Conservation (phyloP, 768 basidiomycete species). For the Inosperma sp. region DNA sequence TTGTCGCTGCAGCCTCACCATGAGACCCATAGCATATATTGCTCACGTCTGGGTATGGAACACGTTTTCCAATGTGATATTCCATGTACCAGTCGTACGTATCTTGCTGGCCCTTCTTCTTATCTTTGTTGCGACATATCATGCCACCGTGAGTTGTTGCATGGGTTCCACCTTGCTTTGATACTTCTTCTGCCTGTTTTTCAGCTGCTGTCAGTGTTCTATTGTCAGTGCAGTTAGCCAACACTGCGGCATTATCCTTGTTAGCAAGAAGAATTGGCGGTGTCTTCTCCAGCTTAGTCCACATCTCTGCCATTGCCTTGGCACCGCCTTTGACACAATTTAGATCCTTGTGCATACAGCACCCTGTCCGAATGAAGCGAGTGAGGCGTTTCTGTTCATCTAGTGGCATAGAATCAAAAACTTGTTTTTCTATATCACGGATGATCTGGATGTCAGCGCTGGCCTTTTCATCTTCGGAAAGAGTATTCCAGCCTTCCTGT, state of each 20-base stretch:
- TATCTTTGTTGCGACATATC: conserved; percentile 32
- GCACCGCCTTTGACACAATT: conserved; percentile 15
- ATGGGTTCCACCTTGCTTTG: conserved; percentile 6
- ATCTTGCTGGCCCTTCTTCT: conserved; percentile 34
- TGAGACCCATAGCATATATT: conserved; percentile 34
- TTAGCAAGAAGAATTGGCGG: background rate
- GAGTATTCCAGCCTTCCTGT: conserved; percentile 13
- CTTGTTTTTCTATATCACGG: conserved; percentile 13
- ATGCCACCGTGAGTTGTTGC: conserved; percentile 21
- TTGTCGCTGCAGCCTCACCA: conserved; percentile 23
- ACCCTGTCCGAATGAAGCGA: too few relatives aligned
- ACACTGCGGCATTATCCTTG: conserved; percentile 6
- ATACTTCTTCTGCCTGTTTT: background rate
- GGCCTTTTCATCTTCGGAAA: conserved; percentile 14
- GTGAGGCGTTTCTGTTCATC: background rate
- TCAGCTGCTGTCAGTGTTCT: background rate
- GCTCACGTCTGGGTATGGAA: conserved; percentile 32
- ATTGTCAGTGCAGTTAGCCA: background rate
- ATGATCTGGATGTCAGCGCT: conserved; percentile 3
- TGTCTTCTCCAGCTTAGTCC: background rate
- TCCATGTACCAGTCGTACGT: conserved; percentile 22
- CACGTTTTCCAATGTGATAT: conserved; percentile 12
- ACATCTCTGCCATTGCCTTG: background rate
- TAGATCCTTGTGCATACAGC: too few relatives aligned
- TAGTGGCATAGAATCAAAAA: conserved; percentile 13